phyloP scores from a whole-genome alignment of 2,329 filamentous ascomycete genomes.

The Fusarium caatingaense region DNA sequence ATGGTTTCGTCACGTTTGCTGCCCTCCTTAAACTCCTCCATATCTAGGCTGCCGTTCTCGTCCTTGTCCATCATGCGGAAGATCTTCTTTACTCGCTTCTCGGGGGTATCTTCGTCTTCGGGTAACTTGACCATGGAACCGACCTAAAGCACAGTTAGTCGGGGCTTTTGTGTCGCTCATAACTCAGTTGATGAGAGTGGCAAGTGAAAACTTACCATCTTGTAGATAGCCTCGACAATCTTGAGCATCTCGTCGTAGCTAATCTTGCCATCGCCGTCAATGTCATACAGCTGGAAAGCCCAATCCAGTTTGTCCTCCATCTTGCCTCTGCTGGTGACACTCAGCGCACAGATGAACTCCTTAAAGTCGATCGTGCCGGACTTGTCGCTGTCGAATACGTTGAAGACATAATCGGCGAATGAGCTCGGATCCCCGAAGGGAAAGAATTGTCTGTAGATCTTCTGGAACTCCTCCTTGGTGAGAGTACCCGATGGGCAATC shows the following conservation, averaged over 20 bases:
- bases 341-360: conserved; percentile 98
- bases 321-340: conserved; percentile 95
- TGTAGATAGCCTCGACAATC: conserved; percentile 99
- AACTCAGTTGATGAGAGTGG: not conserved
- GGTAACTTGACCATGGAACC: conserved; percentile 99
- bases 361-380: conserved; percentile 99
- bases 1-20: conserved; percentile 99
- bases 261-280: conserved; percentile 98
- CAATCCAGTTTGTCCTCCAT: conserved; percentile 99
- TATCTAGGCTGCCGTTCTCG: conserved; percentile 95
- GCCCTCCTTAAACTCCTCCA: conserved; percentile 99
- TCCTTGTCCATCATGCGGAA: conserved; percentile 99
- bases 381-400: conserved; percentile 97
- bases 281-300: conserved; percentile 99
- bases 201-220: conserved; percentile 78
- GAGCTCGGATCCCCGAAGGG: conserved; percentile 97
- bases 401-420: conserved; percentile 99
- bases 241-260: conserved; percentile 99
- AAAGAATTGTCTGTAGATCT: conserved; percentile 99
- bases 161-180: not conserved
- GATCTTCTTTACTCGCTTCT: conserved; percentile 98
- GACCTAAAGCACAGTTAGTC: conserved; percentile 67
- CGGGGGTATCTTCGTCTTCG: conserved; percentile 97
- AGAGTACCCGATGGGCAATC: conserved; percentile 97
- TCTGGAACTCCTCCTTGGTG: conserved; percentile 98